Conservation (phyloP, 805 yeast genomes). For the Saturnispora silvae region DNA sequence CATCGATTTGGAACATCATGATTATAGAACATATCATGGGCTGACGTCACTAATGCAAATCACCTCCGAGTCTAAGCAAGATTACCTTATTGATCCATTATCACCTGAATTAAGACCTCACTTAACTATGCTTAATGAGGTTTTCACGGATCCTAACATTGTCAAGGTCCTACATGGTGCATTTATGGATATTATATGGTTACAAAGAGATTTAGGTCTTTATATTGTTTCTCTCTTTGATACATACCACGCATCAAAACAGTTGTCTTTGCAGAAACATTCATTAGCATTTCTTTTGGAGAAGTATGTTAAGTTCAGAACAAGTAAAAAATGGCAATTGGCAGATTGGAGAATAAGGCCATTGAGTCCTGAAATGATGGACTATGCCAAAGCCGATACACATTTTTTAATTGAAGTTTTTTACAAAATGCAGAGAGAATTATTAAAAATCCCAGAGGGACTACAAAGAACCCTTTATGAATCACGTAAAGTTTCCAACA, state of each 20-base stretch:
- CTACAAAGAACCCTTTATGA: constrained; percentile 56
- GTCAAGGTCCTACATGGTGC: constrained; percentile 95
- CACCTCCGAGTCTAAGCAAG: constrained; percentile 48
- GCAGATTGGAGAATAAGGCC: constrained; percentile 97
- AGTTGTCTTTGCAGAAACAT: constrained; percentile 68
- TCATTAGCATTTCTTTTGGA: constrained; percentile 81
- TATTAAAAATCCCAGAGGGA: constrained; percentile 36
- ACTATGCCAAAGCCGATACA: constrained; percentile 91
- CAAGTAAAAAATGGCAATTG: constrained; percentile 88
- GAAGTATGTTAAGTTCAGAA: constrained; percentile 66
- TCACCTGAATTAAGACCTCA: constrained; percentile 55
- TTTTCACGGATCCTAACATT: constrained; percentile 73
- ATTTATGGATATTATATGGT: constrained; percentile 92
- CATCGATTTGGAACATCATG: constrained; percentile 94
- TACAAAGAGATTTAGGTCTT: constrained; percentile 88
- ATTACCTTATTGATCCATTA: constrained; percentile 81
- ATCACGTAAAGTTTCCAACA: constrained; percentile 68
- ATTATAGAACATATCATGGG: constrained; percentile 81
- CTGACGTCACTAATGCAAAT: constrained; percentile 90
- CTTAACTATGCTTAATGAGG: constrained; percentile 50
- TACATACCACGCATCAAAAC: constrained; percentile 81
- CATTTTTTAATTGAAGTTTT: constrained; percentile 79
- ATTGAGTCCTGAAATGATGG: constrained; percentile 57
- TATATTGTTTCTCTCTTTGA: constrained; percentile 86
- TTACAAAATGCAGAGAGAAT: constrained; percentile 57